Evolutionary conservation across 177 flowering plant genomes (phyloP).

Genomic region (Tripterygium wilfordii): DNA sequence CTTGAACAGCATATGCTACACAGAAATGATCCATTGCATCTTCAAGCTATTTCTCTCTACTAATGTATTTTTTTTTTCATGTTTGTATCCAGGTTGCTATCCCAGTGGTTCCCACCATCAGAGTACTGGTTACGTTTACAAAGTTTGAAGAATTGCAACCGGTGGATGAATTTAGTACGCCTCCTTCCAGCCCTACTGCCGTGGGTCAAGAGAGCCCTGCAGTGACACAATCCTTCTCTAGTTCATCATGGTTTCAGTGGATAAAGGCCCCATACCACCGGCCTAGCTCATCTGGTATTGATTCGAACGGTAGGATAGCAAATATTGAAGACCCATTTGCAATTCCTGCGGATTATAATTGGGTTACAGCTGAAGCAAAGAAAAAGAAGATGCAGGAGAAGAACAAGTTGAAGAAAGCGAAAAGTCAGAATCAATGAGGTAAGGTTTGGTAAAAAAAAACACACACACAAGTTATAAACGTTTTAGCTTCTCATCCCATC

Average conservation of each 20-base stretch:
- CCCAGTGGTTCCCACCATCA: constrained; percentile 92
- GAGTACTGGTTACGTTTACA: constrained; percentile 88
- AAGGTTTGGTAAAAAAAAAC: not conserved
- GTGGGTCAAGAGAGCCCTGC: constrained; percentile 53
- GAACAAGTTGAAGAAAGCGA: constrained; percentile 60
- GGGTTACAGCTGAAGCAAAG: constrained; percentile 76
- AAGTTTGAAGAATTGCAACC: constrained; percentile 88
- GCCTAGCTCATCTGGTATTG: too few species aligned
- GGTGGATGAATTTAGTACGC: constrained; percentile 79
- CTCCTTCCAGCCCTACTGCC: constrained; percentile 78
- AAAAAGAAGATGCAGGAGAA: constrained; percentile 79
- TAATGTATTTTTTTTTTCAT: not conserved
- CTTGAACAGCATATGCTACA: too few species aligned
- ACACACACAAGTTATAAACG: too few species aligned
- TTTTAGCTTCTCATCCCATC: too few species aligned
- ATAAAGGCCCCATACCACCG: constrained; percentile 55
- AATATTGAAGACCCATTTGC: constrained; percentile 69
- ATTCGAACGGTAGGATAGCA: constrained; percentile 55
- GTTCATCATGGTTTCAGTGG: constrained; percentile 95
- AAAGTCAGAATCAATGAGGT: constrained; percentile 26
- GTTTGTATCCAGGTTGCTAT: constrained; percentile 70
- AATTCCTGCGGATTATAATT: constrained; percentile 68
- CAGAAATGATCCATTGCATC: too few species aligned
- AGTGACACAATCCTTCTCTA: constrained; percentile 25
- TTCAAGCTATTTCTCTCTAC: not conserved